Base-by-base conservation (phyloP, 192 early-diverging fungal genomes). In the Backusella sp. region DNA sequence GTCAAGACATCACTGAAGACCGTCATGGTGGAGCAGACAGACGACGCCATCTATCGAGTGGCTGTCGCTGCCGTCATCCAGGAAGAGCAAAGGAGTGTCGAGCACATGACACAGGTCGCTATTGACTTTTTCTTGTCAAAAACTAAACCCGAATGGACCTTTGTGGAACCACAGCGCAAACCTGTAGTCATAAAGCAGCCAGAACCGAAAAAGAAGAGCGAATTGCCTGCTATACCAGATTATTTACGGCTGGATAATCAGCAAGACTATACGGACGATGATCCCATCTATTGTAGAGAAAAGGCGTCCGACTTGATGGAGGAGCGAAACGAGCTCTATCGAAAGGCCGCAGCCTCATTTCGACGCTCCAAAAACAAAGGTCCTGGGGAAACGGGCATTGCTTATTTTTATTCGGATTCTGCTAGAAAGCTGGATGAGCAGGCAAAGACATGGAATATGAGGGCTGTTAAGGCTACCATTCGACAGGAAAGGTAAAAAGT, bases 381-480 rank as follows among this genome's bases (percentile, higher is more conserved):
- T 4, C 70, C 75, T 0, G 86, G 87, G 0, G 82, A 84, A 73
- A 77, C 84, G 6, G 86, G 88, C 17, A 79, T 85, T 26, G 82
- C 88, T 0, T 83, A 79, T 49, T 86, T 80, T 66, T 88, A 90
- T 79, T 86, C 88, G 19, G 78, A 85, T 8, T 83, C 85, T 72
- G 85, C 83, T 21, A 77, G 77, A 17, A 34, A 75, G 34, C 56
- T 76, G 35, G 83, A 90, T 73, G 56, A 59, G 2, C 52, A 86
- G 42, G 86, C 84, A 19, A 88, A 86, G 44, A 76, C 74, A 4
- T 87, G 84, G 87, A 86, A 87, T 23, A 87, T 87, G 81, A 80
- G 87, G 21, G 87, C 87, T 36, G 87, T 86, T 1, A 84, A 84
- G 59, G 84, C 89, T 1, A 76, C 82, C 56, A 82, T 88, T 28